Percentiles rank a stretch among this genome's conserved stretches.
Conservation (phyloP, 192 early-diverging fungal species). For the Mortierella antarctica region DNA sequence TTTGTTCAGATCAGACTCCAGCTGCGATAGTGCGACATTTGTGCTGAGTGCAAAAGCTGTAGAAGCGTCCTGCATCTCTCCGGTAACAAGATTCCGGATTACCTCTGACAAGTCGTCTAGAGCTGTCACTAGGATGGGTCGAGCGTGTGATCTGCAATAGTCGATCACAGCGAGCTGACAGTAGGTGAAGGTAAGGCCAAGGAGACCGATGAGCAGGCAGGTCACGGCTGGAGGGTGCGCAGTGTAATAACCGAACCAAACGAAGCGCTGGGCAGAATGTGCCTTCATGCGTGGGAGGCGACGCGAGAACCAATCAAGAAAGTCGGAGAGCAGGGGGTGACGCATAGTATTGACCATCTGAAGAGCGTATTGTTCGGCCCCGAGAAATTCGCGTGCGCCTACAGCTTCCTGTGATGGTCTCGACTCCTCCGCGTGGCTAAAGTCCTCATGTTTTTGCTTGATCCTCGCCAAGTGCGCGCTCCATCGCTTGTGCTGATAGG, state of each 20-base stretch:
- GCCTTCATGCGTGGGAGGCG: constrained; percentile 13
- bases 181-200: constrained; percentile 28
- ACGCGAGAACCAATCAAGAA: constrained; percentile 8
- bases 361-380: background rate
- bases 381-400: no score
- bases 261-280: constrained; percentile 16
- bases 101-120: constrained; percentile 8
- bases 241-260: constrained; percentile 51
- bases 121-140: background rate
- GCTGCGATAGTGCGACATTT: constrained; percentile 3
- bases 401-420: no score
- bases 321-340: constrained; percentile 18
- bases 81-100: background rate
- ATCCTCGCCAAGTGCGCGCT: constrained; percentile 10
- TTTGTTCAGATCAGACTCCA: constrained; percentile 33
- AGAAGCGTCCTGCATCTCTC: constrained; percentile 4
- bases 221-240: constrained; percentile 20
- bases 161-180: constrained; percentile 37
- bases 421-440: no score
- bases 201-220: constrained; percentile 37
- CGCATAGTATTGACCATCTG: constrained; percentile 8
- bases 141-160: constrained; percentile 16
- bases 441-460: background rate
- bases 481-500: constrained; percentile 16
- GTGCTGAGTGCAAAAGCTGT: constrained; percentile 15